Base-by-base conservation (phyloP, 176 grass and related monocot genomes). In the Carex myosuroides region DNA sequence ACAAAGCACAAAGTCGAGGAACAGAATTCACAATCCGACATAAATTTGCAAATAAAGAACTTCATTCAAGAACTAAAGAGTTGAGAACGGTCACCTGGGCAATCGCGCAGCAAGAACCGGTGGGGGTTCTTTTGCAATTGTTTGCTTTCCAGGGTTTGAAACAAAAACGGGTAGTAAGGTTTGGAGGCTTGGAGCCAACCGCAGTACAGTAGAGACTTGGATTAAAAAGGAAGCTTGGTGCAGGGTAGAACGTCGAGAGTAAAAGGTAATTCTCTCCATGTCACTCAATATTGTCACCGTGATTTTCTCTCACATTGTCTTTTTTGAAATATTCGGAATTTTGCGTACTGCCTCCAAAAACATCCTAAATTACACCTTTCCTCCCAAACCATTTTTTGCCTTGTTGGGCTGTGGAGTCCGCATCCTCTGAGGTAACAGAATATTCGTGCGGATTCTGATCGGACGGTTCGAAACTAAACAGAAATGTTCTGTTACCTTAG, bases 1-100 rank as follows among this genome's bases (percentile, higher is more conserved):
- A 72, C 37, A 72, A 46, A 20, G 39, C 70, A 5, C 39, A 48
- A 41, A 50, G 46, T 50, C 3, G 60, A 24, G 60, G n/a, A 62
- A 62, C 6, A 62, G 4, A 62, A 62, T 24, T 62, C 60, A 24
- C 8, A 62, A 62, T 22, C 60, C 60, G 21, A 24, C 7, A 62
- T 18, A 72, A 20, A 21, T 72, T 46, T 55, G 46, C 48, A 53
- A 53, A 30, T 3, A 76, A 54, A 75, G 22, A 77, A 77, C 46
- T 77, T 77, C 48, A 77, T 77, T 70, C 68, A 42, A 71, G 14
- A 71, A 71, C 18, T 42, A 71, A 71, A 56, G 13, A 77, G 13
- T 56, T 77, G 12, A 29, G 21, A 54, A 76, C 2, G 22, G 20
- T 77, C 50, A 56, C 73, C 72, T 76, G 20, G 26, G 18, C 46